phyloP scores from a whole-genome alignment of 23 red algal genomes.

The Gracilaria caudata region DNA sequence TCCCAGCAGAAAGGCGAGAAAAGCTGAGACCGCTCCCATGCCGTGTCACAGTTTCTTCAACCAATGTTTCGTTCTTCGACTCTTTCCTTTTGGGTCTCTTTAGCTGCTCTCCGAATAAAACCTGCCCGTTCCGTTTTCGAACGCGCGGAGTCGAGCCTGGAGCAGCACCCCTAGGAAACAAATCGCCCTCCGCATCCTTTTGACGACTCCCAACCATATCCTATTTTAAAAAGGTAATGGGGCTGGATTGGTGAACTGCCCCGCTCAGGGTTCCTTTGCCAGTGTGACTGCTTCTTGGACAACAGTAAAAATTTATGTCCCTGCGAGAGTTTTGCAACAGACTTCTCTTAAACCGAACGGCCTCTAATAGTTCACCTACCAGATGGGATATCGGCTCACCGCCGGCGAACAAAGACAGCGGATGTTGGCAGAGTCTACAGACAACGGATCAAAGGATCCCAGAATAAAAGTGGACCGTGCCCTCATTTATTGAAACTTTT shows the following conservation, averaged over 20 bases:
- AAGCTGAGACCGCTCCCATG: conserved; percentile 31
- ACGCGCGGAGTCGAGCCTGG: conserved; percentile 26
- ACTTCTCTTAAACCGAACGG: too few relatives aligned
- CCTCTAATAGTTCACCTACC: too few relatives aligned
- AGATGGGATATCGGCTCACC: too few relatives aligned
- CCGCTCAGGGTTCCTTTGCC: background rate
- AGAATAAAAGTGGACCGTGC: too few relatives aligned
- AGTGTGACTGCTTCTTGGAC: background rate
- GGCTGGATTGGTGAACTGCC: background rate
- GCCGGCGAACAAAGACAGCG: background rate
- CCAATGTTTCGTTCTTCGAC: background rate
- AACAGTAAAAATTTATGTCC: background rate
- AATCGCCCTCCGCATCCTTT: conserved; percentile 45
- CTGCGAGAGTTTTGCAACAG: too few relatives aligned
- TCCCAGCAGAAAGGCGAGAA: conserved; percentile 49
- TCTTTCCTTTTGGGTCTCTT: conserved; percentile 20
- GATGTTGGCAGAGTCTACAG: too few relatives aligned
- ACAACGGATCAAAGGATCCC: background rate
- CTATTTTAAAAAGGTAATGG: background rate
- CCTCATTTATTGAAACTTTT: too few relatives aligned
- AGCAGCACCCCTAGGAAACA: conserved; percentile 64
- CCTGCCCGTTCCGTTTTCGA: conserved; percentile 53
- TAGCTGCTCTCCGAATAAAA: conserved; percentile 46
- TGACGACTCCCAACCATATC: conserved; percentile 17
- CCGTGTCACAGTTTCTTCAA: conserved; percentile 5